These are phyloP conservation scores for Rickenella mellea DNA, from an alignment of 768 basidiomycete genomes.

Conservation along the genomic window DNA sequence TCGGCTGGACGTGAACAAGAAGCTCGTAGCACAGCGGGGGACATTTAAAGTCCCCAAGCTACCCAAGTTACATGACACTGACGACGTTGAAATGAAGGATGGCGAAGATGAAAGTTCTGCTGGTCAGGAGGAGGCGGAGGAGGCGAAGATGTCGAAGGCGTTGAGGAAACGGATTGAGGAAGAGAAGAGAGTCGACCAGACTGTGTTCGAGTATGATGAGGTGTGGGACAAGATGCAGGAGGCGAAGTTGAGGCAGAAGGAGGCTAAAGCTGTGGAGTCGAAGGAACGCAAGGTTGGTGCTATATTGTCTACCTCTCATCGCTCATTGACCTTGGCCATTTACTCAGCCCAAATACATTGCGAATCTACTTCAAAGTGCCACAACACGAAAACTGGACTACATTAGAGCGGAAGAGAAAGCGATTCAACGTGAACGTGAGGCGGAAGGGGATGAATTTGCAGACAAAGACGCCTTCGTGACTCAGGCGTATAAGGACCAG, in stretches of 20 bases:
- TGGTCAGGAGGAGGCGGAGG: no score
- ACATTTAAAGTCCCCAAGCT: no score
- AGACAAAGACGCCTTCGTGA: slow-evolving; percentile 97
- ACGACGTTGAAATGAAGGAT: no score
- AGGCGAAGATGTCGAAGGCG: slow-evolving; percentile 51
- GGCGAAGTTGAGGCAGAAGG: slow-evolving; percentile 65
- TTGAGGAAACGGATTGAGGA: slow-evolving; percentile 66
- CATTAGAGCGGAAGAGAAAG: slow-evolving; percentile 93
- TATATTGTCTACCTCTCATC: neutral
- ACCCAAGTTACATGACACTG: no score
- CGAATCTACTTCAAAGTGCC: slow-evolving; percentile 66
- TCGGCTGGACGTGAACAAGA: slow-evolving; percentile 35
- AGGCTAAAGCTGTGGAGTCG: slow-evolving; percentile 64
- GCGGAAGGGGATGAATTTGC: slow-evolving; percentile 87
- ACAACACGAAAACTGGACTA: slow-evolving; percentile 84
- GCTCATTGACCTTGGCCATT: slow-evolving; percentile 11
- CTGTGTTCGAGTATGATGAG: slow-evolving; percentile 92
- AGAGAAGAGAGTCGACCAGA: slow-evolving; percentile 70
- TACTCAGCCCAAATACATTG: slow-evolving; percentile 88
- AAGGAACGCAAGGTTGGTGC: slow-evolving; percentile 66
- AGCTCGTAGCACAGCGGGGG: slow-evolving; percentile 36
- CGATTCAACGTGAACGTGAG: slow-evolving; percentile 90
- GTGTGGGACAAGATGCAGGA: slow-evolving; percentile 95
- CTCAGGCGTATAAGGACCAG: slow-evolving; percentile 94
- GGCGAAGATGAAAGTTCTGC: no score